Base-by-base conservation (phyloP, 495 filamentous ascomycete species). In the Tetracladium setigerum region DNA sequence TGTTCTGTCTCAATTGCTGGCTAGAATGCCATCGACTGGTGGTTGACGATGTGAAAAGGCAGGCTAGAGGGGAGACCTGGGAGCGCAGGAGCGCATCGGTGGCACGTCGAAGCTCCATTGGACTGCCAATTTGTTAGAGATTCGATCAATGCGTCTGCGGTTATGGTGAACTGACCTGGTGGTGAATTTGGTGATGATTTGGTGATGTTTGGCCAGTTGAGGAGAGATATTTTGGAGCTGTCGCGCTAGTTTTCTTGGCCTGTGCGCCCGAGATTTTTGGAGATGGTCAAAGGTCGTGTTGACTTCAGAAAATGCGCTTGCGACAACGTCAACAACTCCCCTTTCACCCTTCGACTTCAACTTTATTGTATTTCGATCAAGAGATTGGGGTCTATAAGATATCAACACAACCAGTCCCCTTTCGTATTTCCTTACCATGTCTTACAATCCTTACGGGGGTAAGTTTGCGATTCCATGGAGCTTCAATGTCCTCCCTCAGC, bases 371-470 rank as follows among this genome's bases (percentile, higher is more conserved):
- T 27, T 27, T 27, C 22, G 22, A 27, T 27, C 22, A 7, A 3
- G 22, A 27, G 17, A 35, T 16, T 32, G 17, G 10, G 33, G 27
- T 27, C 7, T 30, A 35, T 30, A 37, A 42, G 38, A 38, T 30
- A 30, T 1, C 24, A 34, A 8, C 5, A 33, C 5, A 15, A 38
- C 15, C 15, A 13, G 4, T 11, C 18, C 22, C 46, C 7, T 16
- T 8, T 32, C 12, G 18, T 27, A 49, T 22, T 35, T 27, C 13
- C 24, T 43, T 57, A 59, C 43, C 58, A 76, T 67, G 63, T 82
- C 89, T 66, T 91, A 88, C 65, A 87, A 89, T 67, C 81, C 78
- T 30, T 91, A 89, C 60, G 82, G 81, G 74, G 71, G 87, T 88
- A 65, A 65, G 75, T 62, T n/a, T n/a, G 10, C 39, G 46, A 45